These are phyloP conservation scores for Gardenia jasminoides DNA, from an alignment of 257 asterid species.

Conservation along the genomic window DNA sequence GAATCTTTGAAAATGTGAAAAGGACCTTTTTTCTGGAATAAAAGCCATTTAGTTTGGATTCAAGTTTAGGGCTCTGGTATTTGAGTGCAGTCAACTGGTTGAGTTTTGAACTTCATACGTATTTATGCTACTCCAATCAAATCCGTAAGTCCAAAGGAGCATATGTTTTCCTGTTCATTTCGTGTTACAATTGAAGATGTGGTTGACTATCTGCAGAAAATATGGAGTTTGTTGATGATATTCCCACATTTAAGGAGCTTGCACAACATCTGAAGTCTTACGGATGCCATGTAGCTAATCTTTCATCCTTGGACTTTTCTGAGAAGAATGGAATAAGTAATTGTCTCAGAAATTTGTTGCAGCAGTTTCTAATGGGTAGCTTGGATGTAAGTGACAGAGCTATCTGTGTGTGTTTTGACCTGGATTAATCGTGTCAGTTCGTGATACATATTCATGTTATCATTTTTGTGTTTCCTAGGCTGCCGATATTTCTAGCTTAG, in stretches of 20 bases:
- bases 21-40: no score
- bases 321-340: slow-evolving; percentile 79
- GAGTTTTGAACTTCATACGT: neutral
- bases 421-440: neutral
- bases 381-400: slow-evolving; percentile 57
- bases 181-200: neutral
- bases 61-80: no score
- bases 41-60: no score
- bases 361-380: slow-evolving; percentile 53
- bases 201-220: slow-evolving; percentile 50
- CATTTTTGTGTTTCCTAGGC: slow-evolving; percentile 43
- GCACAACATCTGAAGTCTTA: slow-evolving; percentile 55
- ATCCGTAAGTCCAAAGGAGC: neutral
- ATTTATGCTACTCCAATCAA: neutral
- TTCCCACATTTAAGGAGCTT: slow-evolving; percentile 69
- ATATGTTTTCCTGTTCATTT: neutral
- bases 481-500: slow-evolving; percentile 79
- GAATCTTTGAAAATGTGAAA: no score
- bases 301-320: slow-evolving; percentile 74
- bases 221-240: slow-evolving; percentile 85
- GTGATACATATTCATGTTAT: slow-evolving; percentile 16
- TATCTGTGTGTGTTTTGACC: neutral
- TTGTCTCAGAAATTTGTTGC: slow-evolving; percentile 67
- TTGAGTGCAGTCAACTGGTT: neutral
- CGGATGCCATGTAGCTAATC: slow-evolving; percentile 75